Conservation (phyloP, 2,329 filamentous ascomycete species). For the Exutisphaerella laricina region DNA sequence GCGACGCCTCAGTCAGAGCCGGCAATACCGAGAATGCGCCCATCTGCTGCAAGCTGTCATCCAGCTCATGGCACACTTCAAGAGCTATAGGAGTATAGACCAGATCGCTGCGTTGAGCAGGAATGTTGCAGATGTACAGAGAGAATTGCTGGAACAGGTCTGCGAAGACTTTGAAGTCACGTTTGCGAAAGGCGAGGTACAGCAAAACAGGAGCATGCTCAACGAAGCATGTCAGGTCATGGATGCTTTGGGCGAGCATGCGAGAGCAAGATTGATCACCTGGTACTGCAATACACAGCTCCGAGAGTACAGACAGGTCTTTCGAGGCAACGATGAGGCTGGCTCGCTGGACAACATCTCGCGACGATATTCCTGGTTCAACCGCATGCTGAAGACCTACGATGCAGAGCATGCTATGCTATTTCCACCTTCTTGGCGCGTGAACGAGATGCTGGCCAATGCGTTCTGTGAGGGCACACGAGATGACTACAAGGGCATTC, state of each 20-base stretch:
- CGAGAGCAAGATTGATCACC: conserved; percentile 72
- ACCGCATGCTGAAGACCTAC: conserved; percentile 88
- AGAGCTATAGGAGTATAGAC: conserved; percentile 94
- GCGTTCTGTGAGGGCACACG: conserved; percentile 92
- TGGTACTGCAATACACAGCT: conserved; percentile 99
- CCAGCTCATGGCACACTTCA: conserved; percentile 98
- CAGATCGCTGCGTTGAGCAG: conserved; percentile 91
- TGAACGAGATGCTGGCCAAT: conserved; percentile 83
- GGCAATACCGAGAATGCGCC: conserved; percentile 92
- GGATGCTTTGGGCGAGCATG: conserved; percentile 87
- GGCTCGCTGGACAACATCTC: conserved; percentile 96
- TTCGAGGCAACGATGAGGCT: conserved; percentile 92
- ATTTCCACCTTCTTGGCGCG: conserved; percentile 82
- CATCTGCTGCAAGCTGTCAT: conserved; percentile 90
- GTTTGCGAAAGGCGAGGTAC: conserved; percentile 82
- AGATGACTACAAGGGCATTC: conserved; percentile 89
- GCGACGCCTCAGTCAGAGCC: conserved; percentile 69
- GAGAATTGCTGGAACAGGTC: conserved; percentile 91
- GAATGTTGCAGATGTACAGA: conserved; percentile 87
- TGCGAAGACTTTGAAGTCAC: conserved; percentile 97
- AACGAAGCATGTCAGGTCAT: conserved; percentile 88
- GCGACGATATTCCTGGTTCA: conserved; percentile 92
- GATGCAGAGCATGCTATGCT: conserved; percentile 87
- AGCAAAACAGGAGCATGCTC: conserved; percentile 62
- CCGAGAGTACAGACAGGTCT: conserved; percentile 91